phyloP scores from a whole-genome alignment of 2,329 filamentous ascomycete species.

The Phialemoniopsis sp. region DNA sequence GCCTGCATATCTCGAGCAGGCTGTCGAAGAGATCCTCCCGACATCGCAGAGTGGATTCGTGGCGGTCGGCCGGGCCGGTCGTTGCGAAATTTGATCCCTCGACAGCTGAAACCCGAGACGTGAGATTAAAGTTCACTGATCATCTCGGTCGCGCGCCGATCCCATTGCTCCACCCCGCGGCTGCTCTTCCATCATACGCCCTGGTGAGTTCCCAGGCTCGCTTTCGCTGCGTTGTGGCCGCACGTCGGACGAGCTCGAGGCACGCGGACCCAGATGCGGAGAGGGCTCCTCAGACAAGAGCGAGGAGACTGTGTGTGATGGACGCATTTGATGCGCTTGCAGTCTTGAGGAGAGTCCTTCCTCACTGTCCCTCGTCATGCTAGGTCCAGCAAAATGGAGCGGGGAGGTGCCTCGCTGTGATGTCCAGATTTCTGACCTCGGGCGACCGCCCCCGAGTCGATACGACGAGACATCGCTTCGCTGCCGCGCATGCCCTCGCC shows the following conservation, averaged over 20 bases:
- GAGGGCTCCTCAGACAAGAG: slow-evolving; percentile 34
- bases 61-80: too few relatives aligned
- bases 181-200: slow-evolving; percentile 25
- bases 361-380: slow-evolving; percentile 25
- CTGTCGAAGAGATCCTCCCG: too few relatives aligned
- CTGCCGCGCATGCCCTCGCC: slow-evolving; percentile 59
- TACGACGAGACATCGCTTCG: slow-evolving; percentile 59
- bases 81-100: slow-evolving; percentile 5
- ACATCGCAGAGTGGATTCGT: too few relatives aligned
- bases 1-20: too few relatives aligned
- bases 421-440: slow-evolving; percentile 19
- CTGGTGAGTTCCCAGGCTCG: slow-evolving; percentile 23
- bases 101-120: slow-evolving; percentile 19
- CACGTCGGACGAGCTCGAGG: slow-evolving; percentile 15
- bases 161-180: slow-evolving; percentile 24
- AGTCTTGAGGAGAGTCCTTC: slow-evolving; percentile 15
- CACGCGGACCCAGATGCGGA: slow-evolving; percentile 12
- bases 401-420: slow-evolving; percentile 30
- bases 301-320: slow-evolving; percentile 39
- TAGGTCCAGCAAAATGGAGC: slow-evolving; percentile 21
- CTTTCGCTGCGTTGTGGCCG: slow-evolving; percentile 19
- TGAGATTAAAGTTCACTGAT: slow-evolving; percentile 22
- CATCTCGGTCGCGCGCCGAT: slow-evolving; percentile 22
- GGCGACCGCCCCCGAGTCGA: slow-evolving; percentile 29
- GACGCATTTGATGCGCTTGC: slow-evolving; percentile 16